Conservation (phyloP, 2,329 filamentous ascomycete genomes). For the Fusarium paranaense region DNA sequence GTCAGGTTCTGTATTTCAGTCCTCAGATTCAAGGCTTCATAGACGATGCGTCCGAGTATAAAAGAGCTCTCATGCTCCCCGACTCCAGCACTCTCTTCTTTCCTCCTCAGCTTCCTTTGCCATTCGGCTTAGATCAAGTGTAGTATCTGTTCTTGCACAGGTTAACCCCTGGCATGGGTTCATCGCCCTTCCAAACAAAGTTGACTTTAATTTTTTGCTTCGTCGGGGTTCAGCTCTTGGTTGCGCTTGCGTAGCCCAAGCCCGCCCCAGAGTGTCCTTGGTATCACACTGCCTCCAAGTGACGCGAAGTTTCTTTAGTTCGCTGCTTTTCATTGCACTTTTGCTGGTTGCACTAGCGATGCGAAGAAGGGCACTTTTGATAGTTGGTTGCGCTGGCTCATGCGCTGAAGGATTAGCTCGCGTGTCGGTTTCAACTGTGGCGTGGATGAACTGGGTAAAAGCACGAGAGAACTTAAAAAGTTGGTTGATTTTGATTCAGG, state of each 20-base stretch:
- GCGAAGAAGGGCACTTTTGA: slow-evolving; percentile 33
- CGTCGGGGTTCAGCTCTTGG: slow-evolving; percentile 7
- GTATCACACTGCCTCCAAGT: slow-evolving; percentile 44
- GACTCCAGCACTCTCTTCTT: slow-evolving; percentile 9
- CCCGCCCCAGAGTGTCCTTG: slow-evolving; percentile 38
- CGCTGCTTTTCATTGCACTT: slow-evolving; percentile 35
- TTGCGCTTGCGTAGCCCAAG: slow-evolving; percentile 33
- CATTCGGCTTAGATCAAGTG: slow-evolving; percentile 41
- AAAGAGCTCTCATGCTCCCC: slow-evolving; percentile 1
- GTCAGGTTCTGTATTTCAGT: not conserved
- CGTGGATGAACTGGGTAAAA: not conserved
- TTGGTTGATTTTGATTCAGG: not conserved
- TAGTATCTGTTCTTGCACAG: slow-evolving; percentile 47
- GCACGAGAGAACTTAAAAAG: not conserved
- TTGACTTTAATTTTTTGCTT: slow-evolving; percentile 35
- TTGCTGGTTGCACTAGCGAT: slow-evolving; percentile 37
- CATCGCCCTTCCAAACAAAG: not conserved
- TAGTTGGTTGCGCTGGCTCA: not conserved
- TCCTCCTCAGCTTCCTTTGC: slow-evolving; percentile 37
- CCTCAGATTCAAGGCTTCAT: slow-evolving; percentile 18
- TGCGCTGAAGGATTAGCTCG: not conserved
- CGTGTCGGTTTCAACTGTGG: not conserved
- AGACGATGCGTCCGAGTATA: slow-evolving; percentile 6
- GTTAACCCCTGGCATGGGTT: slow-evolving; percentile 37
- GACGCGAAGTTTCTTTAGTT: slow-evolving; percentile 23